Percentiles rank a stretch among this genome's conserved stretches.
Conservation (phyloP, 805 yeast genomes). For the Myxozyma geophila region DNA sequence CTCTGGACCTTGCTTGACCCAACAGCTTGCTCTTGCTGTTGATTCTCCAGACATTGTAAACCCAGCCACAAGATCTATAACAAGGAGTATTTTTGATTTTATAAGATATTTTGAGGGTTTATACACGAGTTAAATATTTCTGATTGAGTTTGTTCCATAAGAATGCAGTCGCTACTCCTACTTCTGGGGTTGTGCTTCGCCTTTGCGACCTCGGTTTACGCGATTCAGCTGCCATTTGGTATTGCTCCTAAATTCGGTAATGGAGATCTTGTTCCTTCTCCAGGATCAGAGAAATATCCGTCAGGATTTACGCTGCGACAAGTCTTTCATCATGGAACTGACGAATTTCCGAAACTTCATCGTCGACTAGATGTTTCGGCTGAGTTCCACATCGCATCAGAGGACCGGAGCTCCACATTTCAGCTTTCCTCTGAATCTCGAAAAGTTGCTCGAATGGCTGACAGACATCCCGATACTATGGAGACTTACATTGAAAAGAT, state of each 20-base stretch:
- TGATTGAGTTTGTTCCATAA: neutral
- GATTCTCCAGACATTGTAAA: neutral
- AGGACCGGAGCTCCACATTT: constrained; percentile 8
- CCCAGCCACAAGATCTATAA: neutral
- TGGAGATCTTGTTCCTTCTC: neutral
- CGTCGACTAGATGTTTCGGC: constrained; percentile 29
- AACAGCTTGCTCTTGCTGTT: neutral
- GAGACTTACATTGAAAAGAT: constrained; percentile 57
- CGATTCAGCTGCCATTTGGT: constrained; percentile 30
- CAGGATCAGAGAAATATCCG: constrained; percentile 17
- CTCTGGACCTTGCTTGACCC: neutral
- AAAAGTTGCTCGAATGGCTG: constrained; percentile 46
- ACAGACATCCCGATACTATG: constrained; percentile 63
- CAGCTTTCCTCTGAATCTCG: constrained; percentile 15
- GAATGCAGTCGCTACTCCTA: neutral
- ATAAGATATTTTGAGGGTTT: neutral
- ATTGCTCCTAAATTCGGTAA: neutral
- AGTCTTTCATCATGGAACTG: constrained; percentile 35
- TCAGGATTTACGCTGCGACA: constrained; percentile 34
- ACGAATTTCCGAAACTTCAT: constrained; percentile 25
- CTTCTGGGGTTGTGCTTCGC: neutral
- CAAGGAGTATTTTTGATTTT: too few relatives aligned
- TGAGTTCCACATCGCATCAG: constrained; percentile 15
- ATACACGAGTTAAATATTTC: neutral
- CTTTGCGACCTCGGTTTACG: constrained; percentile 8